Base-by-base conservation (phyloP, 2,329 filamentous ascomycete species). In the Stagonosporopsis rhizophila region DNA sequence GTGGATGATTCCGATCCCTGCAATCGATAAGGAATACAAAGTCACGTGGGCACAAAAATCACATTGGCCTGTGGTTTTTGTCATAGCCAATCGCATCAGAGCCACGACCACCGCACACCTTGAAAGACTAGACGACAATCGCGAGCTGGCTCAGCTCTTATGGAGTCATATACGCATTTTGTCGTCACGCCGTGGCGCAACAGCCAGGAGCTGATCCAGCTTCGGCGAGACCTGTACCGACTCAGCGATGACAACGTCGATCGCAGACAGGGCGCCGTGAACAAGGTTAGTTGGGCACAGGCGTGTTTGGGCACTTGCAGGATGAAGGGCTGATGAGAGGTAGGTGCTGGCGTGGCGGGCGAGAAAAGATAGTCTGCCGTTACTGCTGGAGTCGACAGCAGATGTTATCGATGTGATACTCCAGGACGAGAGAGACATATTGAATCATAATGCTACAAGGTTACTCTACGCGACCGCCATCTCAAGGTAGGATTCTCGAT, bases 331-430 rank as follows among this genome's bases (percentile, higher is more conserved):
- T 67, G 59, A 71, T 63, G 49, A 50, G 25, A 56, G 54, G 42
- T 64, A 75, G 73, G 60, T 75, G 17, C 58, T 71, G 42, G 72
- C 72, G 39, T 76, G 73, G 73, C 61, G 70, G 41, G 44, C 61
- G 20, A 63, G 72, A 19, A 70, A 71, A 46, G 52, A 60, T n/a
- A 70, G 72, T 35, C 52, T 92, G 59, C 90, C 91, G 51, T 89
- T 94, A 78, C 82, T 92, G 75, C 84, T 94, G 50, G 90, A 94
- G 77, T 90, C 88, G 32, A 93, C 90, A 38, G 89, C 88, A 2
- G 83, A 92, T 60, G 80, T 95, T 56, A 85, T 85, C 63, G 86
- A 89, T 58, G 89, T 89, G 25, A 78, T 88, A 19, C 77, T 92
- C 47, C 85, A 86, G 68, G 89, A 92, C 77, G 79, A 80, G 59